These are phyloP conservation scores for Colletotrichum aenigma DNA, from an alignment of 2,329 filamentous ascomycete species.

Conservation along the genomic window DNA sequence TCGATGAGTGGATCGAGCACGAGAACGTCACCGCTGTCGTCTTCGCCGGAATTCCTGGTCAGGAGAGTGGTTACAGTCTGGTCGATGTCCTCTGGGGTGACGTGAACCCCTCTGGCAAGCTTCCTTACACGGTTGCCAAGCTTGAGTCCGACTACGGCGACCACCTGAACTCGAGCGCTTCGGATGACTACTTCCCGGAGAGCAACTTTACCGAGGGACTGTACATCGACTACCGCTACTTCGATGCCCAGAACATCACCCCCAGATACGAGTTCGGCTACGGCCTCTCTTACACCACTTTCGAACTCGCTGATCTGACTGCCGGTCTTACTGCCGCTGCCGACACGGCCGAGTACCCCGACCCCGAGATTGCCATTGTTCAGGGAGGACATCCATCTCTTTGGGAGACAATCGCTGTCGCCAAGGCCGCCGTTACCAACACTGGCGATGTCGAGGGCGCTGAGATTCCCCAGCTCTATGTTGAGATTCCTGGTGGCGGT, in stretches of 20 bases:
- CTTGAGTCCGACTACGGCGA: slow-evolving; percentile 60
- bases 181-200: slow-evolving; percentile 48
- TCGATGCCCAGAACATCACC: slow-evolving; percentile 51
- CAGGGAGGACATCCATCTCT: slow-evolving; percentile 51
- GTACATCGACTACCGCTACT: slow-evolving; percentile 59
- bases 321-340: slow-evolving; percentile 33
- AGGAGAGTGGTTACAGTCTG: slow-evolving; percentile 63
- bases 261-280: slow-evolving; percentile 62
- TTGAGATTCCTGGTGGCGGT: slow-evolving; percentile 44
- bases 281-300: slow-evolving; percentile 61
- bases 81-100: slow-evolving; percentile 63
- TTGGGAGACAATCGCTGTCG: slow-evolving; percentile 48
- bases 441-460: slow-evolving; percentile 44
- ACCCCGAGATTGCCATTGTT: slow-evolving; percentile 41
- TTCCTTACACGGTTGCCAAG: slow-evolving; percentile 66
- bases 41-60: slow-evolving; percentile 68
- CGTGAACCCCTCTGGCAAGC: slow-evolving; percentile 58
- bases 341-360: slow-evolving; percentile 40
- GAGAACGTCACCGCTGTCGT: slow-evolving; percentile 68
- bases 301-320: slow-evolving; percentile 47
- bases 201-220: slow-evolving; percentile 56
- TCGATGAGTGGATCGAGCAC: slow-evolving; percentile 67
- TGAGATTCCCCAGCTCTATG: slow-evolving; percentile 54
- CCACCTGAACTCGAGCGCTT: slow-evolving; percentile 32
- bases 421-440: slow-evolving; percentile 45